Conservation (phyloP, 257 asterid species). For the Nemophila menziesii region DNA sequence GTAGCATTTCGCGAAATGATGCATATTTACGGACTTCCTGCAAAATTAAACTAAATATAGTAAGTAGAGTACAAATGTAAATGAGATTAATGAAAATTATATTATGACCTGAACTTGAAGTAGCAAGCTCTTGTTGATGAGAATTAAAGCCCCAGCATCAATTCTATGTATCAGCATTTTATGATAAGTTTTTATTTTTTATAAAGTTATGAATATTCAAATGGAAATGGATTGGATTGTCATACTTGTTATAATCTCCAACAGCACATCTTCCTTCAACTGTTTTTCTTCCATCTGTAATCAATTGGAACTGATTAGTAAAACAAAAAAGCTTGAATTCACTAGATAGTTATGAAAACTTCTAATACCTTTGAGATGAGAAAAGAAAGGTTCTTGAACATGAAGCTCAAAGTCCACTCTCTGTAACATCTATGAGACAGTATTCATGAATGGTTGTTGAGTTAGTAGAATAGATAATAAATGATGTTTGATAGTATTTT, state of each 20-base stretch:
- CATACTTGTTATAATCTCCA: constrained; percentile 55
- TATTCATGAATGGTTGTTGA: constrained; percentile 3
- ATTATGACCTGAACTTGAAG: constrained; percentile 75
- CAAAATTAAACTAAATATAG: constrained; percentile 4
- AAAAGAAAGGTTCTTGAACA: constrained; percentile 81
- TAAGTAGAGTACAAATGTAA: constrained; percentile 3
- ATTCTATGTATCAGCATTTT: constrained; percentile 24
- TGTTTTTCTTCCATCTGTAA: constrained; percentile 61
- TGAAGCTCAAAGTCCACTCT: constrained; percentile 70
- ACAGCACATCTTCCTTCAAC: constrained; percentile 88
- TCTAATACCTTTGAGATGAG: constrained; percentile 51
- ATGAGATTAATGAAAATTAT: constrained; percentile 14
- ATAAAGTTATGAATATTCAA: not conserved
- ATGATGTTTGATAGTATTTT: not conserved
- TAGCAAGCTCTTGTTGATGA: constrained; percentile 56
- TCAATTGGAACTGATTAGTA: not conserved
- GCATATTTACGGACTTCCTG: constrained; percentile 63
- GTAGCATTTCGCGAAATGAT: constrained; percentile 72
- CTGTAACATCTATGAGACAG: constrained; percentile 37
- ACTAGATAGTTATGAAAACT: constrained; percentile 1
- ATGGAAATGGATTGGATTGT: not conserved
- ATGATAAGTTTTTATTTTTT: too few relatives aligned
- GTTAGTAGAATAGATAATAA: constrained; percentile 9
- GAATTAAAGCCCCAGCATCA: constrained; percentile 40
- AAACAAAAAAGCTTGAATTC: not conserved